Base-by-base conservation (phyloP, 1,284 basidiomycete genomes). In the Xerocomus amazonicus region DNA sequence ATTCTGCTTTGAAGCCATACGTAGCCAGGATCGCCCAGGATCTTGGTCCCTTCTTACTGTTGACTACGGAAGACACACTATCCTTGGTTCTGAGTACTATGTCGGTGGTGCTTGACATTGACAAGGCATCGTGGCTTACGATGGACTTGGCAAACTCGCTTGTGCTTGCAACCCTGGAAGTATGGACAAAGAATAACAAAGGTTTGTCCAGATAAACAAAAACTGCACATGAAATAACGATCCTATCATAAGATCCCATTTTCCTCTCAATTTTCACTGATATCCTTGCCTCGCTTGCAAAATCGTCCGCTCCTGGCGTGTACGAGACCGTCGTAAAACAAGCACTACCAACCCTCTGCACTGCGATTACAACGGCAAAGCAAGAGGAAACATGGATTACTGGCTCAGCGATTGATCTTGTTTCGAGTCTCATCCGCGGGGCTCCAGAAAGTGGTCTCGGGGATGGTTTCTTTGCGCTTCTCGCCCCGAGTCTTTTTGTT, bases 31-130 rank as follows among this genome's bases (percentile, higher is more conserved):
- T 97, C 45, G 79, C 92, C n/a, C 80, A 83, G 48, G 84, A 88
- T 54, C 79, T 99, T 3, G 85, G 91, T 0, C 92, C 94, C 0
- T 87, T 98, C 66, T 70, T 97, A 23, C 71, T 84, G 8, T 73
- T 83, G 31, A 86, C 92, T 0, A 84, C 87, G 1, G 91, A 93
- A 54, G 92, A 97, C 59, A 92, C 93, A 0, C 78, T 98, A 12
- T 86, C 90, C n/a, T 79, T 98, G 9, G 82, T 97, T 26, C 74
- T 98, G 23, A 94, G 97, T 64, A 87, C 92, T 0, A 71, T 95
- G 41, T 80, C 87, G 2, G 82, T 88, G 2, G 81, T 95, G 4
- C 71, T 93, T 1, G 81, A 85, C 28, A 78, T 96, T 4, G 83
- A 89, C 53, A 77, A 84, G 35, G 83, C 81, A 40, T 76, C 74